Base-by-base conservation (phyloP, 169 alveolate genomes). In the Neospora caninum region DNA sequence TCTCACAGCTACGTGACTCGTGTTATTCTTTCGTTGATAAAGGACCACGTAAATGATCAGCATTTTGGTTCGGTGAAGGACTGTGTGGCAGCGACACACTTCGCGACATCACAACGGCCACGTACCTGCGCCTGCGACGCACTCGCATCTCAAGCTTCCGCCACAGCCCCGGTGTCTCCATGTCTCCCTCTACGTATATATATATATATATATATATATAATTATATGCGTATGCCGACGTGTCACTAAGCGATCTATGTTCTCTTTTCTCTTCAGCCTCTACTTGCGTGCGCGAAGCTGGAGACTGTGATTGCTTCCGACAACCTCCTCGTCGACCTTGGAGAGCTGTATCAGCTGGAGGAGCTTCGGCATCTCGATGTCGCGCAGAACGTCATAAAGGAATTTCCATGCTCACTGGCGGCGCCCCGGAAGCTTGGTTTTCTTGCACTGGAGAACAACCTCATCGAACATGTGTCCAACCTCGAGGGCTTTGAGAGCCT, bases 281-380 rank as follows among this genome's bases (percentile, higher is more conserved):
- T 82, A 6, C 41, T 36, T 13, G 89, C 34, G 31, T 82, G 89
- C 89, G 38, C 54, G 22, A 39, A 43, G 89, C 89, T 82, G 41
- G 89, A 82, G 36, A n/a, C 39, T 31, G 67, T 82, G n/a, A 41
- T 82, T 16, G 89, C 89, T 42, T 42, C 67, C n/a, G 89, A n/a
- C 36, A 82, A 82, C 89, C 36, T 18, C 67, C 36, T 82, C 38
- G 69, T 18, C 67, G 67, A 82, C 39, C 54, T 82, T 10, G 89
- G 42, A 22, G 89, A 82, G 34, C 49, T 82, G 67, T 82, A 43
- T 36, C 70, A 25, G 39, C 89, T 82, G 89, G 16, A 1, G 89
- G 89, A 82, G 89, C 89, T 82, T 0, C 89, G 89, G 54, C 89
- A 82, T 41, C 89, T 82, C 67, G 89, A 82, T n/a, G 41, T 82